Base-by-base conservation (phyloP, 2,329 filamentous ascomycete genomes). In the Blastomyces parvus region DNA sequence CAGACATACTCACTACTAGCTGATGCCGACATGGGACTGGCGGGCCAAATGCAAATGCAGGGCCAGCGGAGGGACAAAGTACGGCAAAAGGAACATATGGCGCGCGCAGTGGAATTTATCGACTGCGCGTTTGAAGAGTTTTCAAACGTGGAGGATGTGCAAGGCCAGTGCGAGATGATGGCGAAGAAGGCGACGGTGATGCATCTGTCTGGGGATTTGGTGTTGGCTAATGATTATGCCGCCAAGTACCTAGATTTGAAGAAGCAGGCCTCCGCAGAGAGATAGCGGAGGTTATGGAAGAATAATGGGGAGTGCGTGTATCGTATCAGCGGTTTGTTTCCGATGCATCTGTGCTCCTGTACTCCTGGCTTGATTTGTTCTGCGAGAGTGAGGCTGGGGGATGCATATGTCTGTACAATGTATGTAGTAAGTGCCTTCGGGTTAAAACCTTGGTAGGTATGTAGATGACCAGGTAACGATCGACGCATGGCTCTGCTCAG, bases 151-250 rank as follows among this genome's bases (percentile, higher is more conserved):
- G 86, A 89, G 71, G 89, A 89, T 71, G 77, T 86, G 17, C 77
- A 79, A n/a, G 86, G 85, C 62, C 87, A 90, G 75, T 87, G 89
- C 70, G 88, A 91, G 74, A 86, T 89, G 80, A 83, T 92, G 77
- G 87, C 88, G 25, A 94, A 94, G 80, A 92, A 90, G 76, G 88
- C 89, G 3, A 86, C 86, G 60, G 83, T 95, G 60, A 88, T 90
- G 80, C 86, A 87, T 73, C 78, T 88, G 57, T 81, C 84, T 8
- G 89, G 87, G 0, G 88, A 91, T 68, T 74, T 80, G 67, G 80
- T 79, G 22, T 69, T 86, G 66, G 85, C 87, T 0, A 87, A 88
- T 68, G 85, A 88, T 66, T 87, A 83, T 68, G 86, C 87, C 1
- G 84, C 85, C 2, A 83, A 82, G 66, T 90, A 88, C 72, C 73